A percentile compares a stretch with the other conserved stretches of the same genome.
Conservation (phyloP, 331 rosid species). For the Malus hybrid region DNA sequence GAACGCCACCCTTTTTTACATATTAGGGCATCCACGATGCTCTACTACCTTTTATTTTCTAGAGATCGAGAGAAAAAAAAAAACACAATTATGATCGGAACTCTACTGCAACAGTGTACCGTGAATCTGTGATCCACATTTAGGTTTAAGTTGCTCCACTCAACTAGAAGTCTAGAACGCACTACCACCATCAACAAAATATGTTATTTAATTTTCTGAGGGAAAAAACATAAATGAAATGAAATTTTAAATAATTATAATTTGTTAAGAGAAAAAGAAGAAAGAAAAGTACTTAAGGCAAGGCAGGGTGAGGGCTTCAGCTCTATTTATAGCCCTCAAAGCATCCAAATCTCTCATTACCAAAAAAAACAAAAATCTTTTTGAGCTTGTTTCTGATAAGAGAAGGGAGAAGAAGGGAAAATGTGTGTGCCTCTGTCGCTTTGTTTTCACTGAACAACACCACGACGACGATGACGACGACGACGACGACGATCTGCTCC, state of each 20-base stretch:
- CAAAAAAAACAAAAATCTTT: not conserved
- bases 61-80: too few species aligned
- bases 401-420: not conserved
- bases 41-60: too few species aligned
- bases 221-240: not conserved
- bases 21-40: not conserved
- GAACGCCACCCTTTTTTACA: not conserved
- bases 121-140: too few species aligned
- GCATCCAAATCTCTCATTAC: not conserved
- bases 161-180: not conserved
- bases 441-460: conserved; percentile 15
- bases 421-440: conserved; percentile 11
- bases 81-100: fast-evolving
- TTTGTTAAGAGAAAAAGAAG: not conserved
- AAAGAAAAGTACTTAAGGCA: not conserved
- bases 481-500: conserved; percentile 13
- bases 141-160: not conserved
- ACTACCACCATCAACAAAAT: not conserved
- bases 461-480: conserved; percentile 17
- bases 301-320: not conserved
- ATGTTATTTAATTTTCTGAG: not conserved
- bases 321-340: not conserved
- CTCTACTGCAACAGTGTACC: too few species aligned
- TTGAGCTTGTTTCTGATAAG: not conserved
- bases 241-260: not conserved